A percentile compares a stretch with the other conserved stretches of the same genome.
Conservation (phyloP, 345 rosid genomes). For the Populus deltoides region DNA sequence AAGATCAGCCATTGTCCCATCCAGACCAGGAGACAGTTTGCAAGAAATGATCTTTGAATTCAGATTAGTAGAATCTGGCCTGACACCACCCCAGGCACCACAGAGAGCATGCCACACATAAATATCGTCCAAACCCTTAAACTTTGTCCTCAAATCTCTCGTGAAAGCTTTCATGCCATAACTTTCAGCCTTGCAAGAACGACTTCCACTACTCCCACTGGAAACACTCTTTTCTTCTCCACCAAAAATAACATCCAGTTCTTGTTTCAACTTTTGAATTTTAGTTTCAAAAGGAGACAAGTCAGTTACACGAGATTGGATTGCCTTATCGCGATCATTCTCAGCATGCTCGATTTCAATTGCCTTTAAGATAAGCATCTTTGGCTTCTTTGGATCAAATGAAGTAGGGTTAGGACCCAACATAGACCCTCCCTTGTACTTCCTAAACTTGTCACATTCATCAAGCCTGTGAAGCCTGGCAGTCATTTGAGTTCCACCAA, state of each 20-base stretch:
- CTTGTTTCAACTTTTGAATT: conserved; percentile 42
- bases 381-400: conserved; percentile 60
- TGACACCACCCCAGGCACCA: conserved; percentile 92
- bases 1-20: conserved; percentile 65
- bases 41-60: conserved; percentile 42
- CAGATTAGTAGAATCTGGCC: conserved; percentile 54
- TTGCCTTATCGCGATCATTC: conserved; percentile 45
- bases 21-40: conserved; percentile 55
- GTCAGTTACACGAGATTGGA: conserved; percentile 38
- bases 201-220: conserved; percentile 9
- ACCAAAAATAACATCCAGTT: conserved; percentile 46
- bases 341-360: conserved; percentile 62
- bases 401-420: conserved; percentile 38
- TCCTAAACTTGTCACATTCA: conserved; percentile 65
- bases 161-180: conserved; percentile 61
- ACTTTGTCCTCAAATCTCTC: conserved; percentile 57
- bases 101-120: conserved; percentile 86
- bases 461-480: conserved; percentile 63
- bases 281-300: conserved; percentile 30
- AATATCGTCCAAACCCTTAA: conserved; percentile 64
- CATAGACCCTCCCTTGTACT: conserved; percentile 57
- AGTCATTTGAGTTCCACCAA: conserved; percentile 90
- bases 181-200: conserved; percentile 25
- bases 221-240: conserved; percentile 19
- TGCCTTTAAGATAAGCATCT: conserved; percentile 69